Evolutionary conservation across 345 rosid species (phyloP).

Genomic region (Salix suchowensis): DNA sequence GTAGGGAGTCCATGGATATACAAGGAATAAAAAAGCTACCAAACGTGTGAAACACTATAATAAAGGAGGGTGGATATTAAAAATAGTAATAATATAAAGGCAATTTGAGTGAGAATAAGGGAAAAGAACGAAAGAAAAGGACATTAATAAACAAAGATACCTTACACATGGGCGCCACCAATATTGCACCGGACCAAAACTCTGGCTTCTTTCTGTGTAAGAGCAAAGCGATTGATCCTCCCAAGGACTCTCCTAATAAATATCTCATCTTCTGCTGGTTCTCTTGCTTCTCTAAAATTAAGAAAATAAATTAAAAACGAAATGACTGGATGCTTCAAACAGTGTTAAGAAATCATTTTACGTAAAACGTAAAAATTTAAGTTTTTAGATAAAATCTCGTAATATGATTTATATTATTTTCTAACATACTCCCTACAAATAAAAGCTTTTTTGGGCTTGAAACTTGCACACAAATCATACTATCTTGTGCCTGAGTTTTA

Average conservation of each 20-base stretch:
- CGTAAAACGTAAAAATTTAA: too few relatives aligned
- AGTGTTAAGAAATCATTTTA: rapidly evolving
- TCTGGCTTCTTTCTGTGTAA: constrained; percentile 55
- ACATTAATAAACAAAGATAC: constrained; percentile 20
- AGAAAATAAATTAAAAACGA: background rate
- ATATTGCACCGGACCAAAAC: constrained; percentile 75
- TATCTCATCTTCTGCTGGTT: constrained; percentile 59
- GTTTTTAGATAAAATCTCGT: too few relatives aligned
- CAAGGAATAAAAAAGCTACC: background rate
- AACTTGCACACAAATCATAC: too few relatives aligned
- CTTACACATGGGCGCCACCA: constrained; percentile 92
- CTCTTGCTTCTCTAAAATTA: constrained; percentile 42
- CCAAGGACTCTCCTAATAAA: constrained; percentile 84
- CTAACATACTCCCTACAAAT: too few relatives aligned
- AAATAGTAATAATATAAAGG: background rate
- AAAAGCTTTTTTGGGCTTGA: too few relatives aligned
- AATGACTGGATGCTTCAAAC: background rate
- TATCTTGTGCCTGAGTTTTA: too few relatives aligned
- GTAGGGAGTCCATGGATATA: background rate
- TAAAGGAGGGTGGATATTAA: too few relatives aligned
- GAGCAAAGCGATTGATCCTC: constrained; percentile 71
- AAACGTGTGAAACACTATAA: background rate
- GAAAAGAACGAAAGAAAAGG: background rate
- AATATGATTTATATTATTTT: too few relatives aligned
- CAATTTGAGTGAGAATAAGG: background rate